A percentile compares a stretch with the other conserved stretches of the same genome.
phyloP scores from a whole-genome alignment of 2,329 filamentous ascomycete species.

The Fusarium oligoseptatum region DNA sequence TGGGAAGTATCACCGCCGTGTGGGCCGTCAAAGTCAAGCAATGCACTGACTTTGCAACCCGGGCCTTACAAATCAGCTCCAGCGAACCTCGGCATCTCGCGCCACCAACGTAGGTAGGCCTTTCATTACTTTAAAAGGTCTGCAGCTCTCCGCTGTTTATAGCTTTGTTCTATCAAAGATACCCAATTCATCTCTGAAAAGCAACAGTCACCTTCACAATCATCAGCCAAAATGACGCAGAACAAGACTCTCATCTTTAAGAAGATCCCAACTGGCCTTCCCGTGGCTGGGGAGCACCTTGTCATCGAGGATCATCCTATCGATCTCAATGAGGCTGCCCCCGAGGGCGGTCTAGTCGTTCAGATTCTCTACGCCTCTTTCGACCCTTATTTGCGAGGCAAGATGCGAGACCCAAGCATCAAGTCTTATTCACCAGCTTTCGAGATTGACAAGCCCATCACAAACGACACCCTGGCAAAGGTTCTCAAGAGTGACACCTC shows the following conservation, averaged over 20 bases:
- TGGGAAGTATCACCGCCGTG: slow-evolving; percentile 33
- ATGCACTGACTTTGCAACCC: slow-evolving; percentile 26
- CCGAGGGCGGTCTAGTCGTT: slow-evolving; percentile 75
- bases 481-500: slow-evolving; percentile 77
- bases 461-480: slow-evolving; percentile 73
- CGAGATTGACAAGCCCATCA: slow-evolving; percentile 72
- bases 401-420: slow-evolving; percentile 74
- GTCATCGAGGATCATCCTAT: slow-evolving; percentile 75
- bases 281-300: slow-evolving; percentile 79
- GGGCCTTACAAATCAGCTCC: slow-evolving; percentile 15
- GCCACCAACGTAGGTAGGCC: slow-evolving; percentile 2
- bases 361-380: slow-evolving; percentile 81
- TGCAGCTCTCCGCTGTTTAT: not conserved
- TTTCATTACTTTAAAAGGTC: not conserved
- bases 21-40: slow-evolving; percentile 20
- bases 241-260: slow-evolving; percentile 86
- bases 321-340: slow-evolving; percentile 69
- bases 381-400: slow-evolving; percentile 87
- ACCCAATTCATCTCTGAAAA: not conserved
- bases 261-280: slow-evolving; percentile 73
- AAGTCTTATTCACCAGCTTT: slow-evolving; percentile 72
- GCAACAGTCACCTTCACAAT: not conserved
- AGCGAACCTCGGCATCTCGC: slow-evolving; percentile 7
- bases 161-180: not conserved
- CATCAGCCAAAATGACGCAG: slow-evolving; percentile 49